Conservation (phyloP, 2,329 filamentous ascomycete species). For the Aspergillus unguis region DNA sequence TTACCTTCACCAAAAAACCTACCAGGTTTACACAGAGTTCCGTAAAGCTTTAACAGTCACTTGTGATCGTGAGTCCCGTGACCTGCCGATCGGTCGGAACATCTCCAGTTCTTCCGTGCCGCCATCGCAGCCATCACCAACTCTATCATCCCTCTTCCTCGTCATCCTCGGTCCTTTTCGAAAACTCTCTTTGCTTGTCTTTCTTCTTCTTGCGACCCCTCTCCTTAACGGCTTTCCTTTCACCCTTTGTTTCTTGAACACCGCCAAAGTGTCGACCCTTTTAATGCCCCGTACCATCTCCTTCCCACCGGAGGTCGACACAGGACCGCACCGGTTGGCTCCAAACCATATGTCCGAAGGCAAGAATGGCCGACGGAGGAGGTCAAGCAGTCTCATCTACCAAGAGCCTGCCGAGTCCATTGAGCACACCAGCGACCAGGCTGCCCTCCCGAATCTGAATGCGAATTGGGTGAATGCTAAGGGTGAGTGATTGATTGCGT, state of each 20-base stretch:
- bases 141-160: constrained; percentile 6
- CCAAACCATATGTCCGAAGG: constrained; percentile 61
- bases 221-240: constrained; percentile 18
- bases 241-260: constrained; percentile 51
- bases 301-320: constrained; percentile 80
- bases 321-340: constrained; percentile 55
- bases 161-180: constrained; percentile 12
- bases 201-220: constrained; percentile 26
- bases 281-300: constrained; percentile 85
- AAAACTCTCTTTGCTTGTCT: constrained; percentile 18
- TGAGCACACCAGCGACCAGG: constrained; percentile 96
- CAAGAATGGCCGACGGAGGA: constrained; percentile 74
- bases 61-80: constrained; percentile 6
- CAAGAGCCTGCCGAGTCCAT: constrained; percentile 94
- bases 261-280: constrained; percentile 96
- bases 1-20: too few relatives aligned
- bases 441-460: constrained; percentile 89
- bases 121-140: constrained; percentile 6
- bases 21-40: too few relatives aligned
- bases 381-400: constrained; percentile 98
- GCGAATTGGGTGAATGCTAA: constrained; percentile 99
- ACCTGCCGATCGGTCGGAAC: constrained; percentile 13
- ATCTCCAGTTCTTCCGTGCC: constrained; percentile 10
- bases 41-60: too few relatives aligned
- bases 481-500: constrained; percentile 58